phyloP scores from a whole-genome alignment of 2,329 filamentous ascomycete species.

The Fusarium praegraminearum region DNA sequence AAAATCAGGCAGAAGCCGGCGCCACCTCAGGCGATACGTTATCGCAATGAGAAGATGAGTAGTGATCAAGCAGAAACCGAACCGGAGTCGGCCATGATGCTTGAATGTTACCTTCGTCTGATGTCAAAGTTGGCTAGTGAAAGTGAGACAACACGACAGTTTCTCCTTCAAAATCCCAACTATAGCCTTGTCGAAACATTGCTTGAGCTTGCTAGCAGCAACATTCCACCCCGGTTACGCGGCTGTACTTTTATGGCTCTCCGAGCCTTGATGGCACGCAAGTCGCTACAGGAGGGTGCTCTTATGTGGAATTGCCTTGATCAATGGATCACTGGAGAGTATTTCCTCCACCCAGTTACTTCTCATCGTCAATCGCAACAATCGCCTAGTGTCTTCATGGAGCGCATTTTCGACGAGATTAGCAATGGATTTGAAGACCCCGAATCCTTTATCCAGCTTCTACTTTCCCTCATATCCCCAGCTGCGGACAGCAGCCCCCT shows the following conservation, averaged over 20 bases:
- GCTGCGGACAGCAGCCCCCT: slow-evolving; percentile 70
- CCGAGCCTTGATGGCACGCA: slow-evolving; percentile 79
- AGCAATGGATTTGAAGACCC: slow-evolving; percentile 86
- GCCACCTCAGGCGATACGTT: slow-evolving; percentile 53
- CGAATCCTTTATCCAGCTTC: slow-evolving; percentile 82
- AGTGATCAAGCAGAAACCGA: slow-evolving; percentile 81
- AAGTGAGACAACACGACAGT: slow-evolving; percentile 78
- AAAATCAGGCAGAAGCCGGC: slow-evolving; percentile 80
- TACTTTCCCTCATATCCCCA: slow-evolving; percentile 78
- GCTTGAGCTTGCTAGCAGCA: slow-evolving; percentile 81
- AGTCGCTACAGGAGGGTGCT: slow-evolving; percentile 74
- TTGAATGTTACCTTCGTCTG: slow-evolving; percentile 91
- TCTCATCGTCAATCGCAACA: slow-evolving; percentile 51
- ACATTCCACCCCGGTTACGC: slow-evolving; percentile 80
- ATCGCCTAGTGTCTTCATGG: slow-evolving; percentile 61
- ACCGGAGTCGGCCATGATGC: slow-evolving; percentile 94
- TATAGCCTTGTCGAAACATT: slow-evolving; percentile 80
- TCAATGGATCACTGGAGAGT: slow-evolving; percentile 77
- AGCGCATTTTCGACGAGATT: slow-evolving; percentile 78
- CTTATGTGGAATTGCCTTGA: slow-evolving; percentile 86
- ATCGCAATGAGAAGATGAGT: slow-evolving; percentile 70
- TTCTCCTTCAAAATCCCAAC: slow-evolving; percentile 73
- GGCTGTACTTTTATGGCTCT: slow-evolving; percentile 87
- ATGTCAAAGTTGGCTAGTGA: slow-evolving; percentile 84
- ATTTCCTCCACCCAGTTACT: slow-evolving; percentile 54